Evolutionary conservation across 2,329 filamentous ascomycete genomes (phyloP), one percentile per base, ranked within the genome.

Genomic region (Aureobasidium pullulans): DNA sequence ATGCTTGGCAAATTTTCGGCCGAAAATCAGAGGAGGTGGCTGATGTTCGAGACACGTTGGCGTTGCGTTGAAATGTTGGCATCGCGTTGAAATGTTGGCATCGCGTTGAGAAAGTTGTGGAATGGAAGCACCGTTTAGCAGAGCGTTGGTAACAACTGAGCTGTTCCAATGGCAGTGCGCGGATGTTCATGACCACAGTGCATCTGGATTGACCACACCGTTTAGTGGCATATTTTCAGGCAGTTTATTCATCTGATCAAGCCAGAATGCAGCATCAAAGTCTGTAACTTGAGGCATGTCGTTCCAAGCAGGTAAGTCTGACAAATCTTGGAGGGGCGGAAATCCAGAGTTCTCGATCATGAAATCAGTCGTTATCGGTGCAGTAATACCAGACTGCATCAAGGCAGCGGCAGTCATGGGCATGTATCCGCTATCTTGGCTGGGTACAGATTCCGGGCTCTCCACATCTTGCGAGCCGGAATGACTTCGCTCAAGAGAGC

Each of bases 1-100:
- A 37, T 50, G 47, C 49, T 53, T 53, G 49, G 49, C 49, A 42
- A 31, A 53, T 53, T 53, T 53, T 53, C 49, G 49, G 49, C 48
- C 48, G 48, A 52, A 52, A 52, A 40, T n/a, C 4, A 39, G 13
- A 39, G 34, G 46, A 40, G 23, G 15, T 53, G 37, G 49, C 36
- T 10, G 49, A 7, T 8, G 37, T 53, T 40, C 6, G 4, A 2
- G 10, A 53, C 23, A 42, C 31, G 6, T 11, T 29, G 9, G 5
- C 39, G 9, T 42, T 15, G n/a, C 42, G 7, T 28, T 44, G 19
- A 15, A 9, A 42, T 42, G 49, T 42, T 53, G 49, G 36, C 49
- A 53, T 53, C 37, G 10, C 8, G 49, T 8, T 42, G 39, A 15
- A 9, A 42, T 42, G 49, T 42, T 53, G 49, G 36, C 49, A 53